Base-by-base conservation (phyloP, 176 grass and related monocot species). In the Pontederia paniculata region DNA sequence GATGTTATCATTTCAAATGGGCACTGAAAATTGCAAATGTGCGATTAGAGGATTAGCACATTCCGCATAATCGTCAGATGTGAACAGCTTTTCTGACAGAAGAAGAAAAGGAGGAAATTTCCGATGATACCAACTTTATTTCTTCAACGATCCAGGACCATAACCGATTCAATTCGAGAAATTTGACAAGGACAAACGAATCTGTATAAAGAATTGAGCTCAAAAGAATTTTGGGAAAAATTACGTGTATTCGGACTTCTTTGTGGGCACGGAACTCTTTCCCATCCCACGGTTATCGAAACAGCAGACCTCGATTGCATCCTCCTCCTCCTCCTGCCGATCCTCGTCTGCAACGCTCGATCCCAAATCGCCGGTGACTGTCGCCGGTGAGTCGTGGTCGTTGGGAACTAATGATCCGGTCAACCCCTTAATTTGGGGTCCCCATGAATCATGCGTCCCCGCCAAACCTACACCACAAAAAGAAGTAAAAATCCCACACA, bases 281-380 rank as follows among this genome's bases (percentile, higher is more conserved):
- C 87, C 81, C 44, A 91, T 64, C 62, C 82, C 82, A 64, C 87
- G 87, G 71, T 91, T 91, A 78, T 91, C 87, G 63, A 85, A 91
- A 78, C 78, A 91, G 63, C 88, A 91, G 21, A 83, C 76, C 78
- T 91, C 88, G 22, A 83, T 65, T 20, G 78, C 87, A n/a, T 85
- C 75, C 23, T 21, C 55, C 23, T 48, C 67, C 21, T 10, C 73
- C 20, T 60, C 66, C 41, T 67, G 49, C 23, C 10, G 9, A 12
- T 47, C 59, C 16, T 62, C 59, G 45, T 45, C 43, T 7, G 41
- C 2, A 10, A 10, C 11, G 11, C 20, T 25, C 28, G 16, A 42
- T 52, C 28, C 50, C 28, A 1, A 48, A 22, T 42, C 54, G 28
- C 9, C 73, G 28, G 43, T 67, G 16, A 51, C 62, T 42, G 23